Base-by-base conservation (phyloP, 768 basidiomycete genomes). In the Albatrellus ellisii region DNA sequence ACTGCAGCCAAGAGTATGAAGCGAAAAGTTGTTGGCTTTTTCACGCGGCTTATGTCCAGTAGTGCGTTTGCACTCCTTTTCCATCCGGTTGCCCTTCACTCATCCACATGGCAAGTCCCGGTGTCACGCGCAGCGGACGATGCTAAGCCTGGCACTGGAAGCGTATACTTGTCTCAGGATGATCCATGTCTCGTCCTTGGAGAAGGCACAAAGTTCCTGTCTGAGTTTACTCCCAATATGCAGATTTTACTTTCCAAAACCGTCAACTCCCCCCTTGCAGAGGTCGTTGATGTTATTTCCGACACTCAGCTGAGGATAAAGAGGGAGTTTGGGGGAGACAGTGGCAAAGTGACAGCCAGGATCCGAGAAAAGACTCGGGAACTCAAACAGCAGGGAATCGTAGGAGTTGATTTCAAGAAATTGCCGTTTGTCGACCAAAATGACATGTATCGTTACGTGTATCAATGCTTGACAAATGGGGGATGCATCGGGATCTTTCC, bases 401-500 rank as follows among this genome's bases (percentile, higher is more conserved):
- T 55, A 20, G 91, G 92, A 0, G 47, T 94, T 36, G 66, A 77
- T 12, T 97, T 78, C 70, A 90, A 91, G 62, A 68, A 66, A 28
- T 61, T 98, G 44, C 90, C 92, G 1, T 80, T 80, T 56, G 77
- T 99, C 47, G 86, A 99, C 63, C 95, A 98, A 57, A 76, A 84
- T 47, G 77, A 87, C 40, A 97, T 95, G 80, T 99, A 98, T 60
- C 76, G 80, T 14, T 71, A 87, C 45, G 95, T 98, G 4, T 99
- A 95, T 59, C 70, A 88, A 55, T 73, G 76, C 43, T 64, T 98
- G 43, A 85, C 76, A 43, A 75, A 82, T 43, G 88, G 88, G 7
- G 89, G 89, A 11, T 79, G 80, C 49, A 92, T 99, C 47, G 92
- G 95, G 35, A 97, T 99, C 49, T 98, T 98, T 56, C 95, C 95